A percentile compares a stretch with the other conserved stretches of the same genome.
phyloP scores from a whole-genome alignment of 148 eudicot species.

The Vaccinium myrtillus region DNA sequence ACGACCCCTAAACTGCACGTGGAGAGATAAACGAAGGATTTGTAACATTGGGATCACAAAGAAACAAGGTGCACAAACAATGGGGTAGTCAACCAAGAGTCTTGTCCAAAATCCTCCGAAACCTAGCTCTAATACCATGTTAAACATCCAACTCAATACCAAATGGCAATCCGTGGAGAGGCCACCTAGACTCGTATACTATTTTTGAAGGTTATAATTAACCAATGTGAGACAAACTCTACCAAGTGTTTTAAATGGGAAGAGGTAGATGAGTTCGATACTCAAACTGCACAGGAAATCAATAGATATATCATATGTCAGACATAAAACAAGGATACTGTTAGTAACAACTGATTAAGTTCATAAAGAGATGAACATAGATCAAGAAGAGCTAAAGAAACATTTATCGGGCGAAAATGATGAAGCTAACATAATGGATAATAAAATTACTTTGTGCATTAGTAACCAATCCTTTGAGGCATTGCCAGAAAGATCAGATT shows the following conservation, averaged over 20 bases:
- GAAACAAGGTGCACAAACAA: too few species aligned
- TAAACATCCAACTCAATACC: too few species aligned
- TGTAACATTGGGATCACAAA: too few species aligned
- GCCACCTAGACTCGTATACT: too few species aligned
- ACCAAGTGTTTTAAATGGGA: neutral
- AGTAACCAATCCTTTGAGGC: constrained; percentile 77
- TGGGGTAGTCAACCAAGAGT: too few species aligned
- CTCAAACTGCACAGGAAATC: neutral
- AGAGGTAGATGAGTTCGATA: neutral
- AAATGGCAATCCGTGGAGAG: too few species aligned
- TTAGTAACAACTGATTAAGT: neutral
- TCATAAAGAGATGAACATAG: neutral
- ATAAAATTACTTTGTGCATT: constrained; percentile 77
- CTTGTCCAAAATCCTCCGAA: too few species aligned
- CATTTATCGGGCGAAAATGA: neutral
- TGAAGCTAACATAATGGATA: neutral
- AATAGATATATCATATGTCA: neutral
- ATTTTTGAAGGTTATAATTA: too few species aligned
- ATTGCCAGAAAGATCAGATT: constrained; percentile 77
- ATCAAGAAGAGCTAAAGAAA: neutral
- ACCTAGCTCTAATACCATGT: too few species aligned
- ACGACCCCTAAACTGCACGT: too few species aligned
- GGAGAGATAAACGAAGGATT: too few species aligned
- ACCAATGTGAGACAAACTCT: too few species aligned
- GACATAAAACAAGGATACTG: neutral